phyloP scores from a whole-genome alignment of 108 stramenopile genomes.

The Thalassiosira profunda region DNA sequence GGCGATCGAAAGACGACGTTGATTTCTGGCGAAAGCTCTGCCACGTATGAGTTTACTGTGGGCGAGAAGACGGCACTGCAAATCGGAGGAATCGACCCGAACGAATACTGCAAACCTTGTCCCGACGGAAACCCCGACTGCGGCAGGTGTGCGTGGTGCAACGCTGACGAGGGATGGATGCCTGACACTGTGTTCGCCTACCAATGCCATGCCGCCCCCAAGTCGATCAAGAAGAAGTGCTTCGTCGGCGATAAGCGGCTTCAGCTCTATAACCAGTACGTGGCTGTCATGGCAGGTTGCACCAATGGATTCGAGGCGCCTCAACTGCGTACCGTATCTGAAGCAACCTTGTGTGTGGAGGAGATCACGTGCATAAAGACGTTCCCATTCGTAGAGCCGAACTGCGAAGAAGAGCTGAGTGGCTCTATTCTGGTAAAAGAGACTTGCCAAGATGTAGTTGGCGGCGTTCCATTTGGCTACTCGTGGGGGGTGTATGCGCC shows the following conservation, averaged over 20 bases:
- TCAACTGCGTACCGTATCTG: slow-evolving; percentile 8
- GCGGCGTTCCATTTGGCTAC: slow-evolving; percentile 25
- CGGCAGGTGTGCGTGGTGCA: slow-evolving; percentile 33
- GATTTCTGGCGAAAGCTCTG: slow-evolving; percentile 11
- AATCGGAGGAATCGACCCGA: slow-evolving; percentile 16
- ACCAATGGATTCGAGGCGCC: slow-evolving; percentile 21
- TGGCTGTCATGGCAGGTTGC: slow-evolving; percentile 21
- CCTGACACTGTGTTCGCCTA: slow-evolving; percentile 20
- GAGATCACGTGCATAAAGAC: slow-evolving; percentile 23
- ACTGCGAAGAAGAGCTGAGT: slow-evolving; percentile 15
- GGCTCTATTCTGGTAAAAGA: slow-evolving; percentile 20
- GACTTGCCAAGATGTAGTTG: slow-evolving; percentile 24
- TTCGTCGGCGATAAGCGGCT: slow-evolving; percentile 27
- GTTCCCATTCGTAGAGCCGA: slow-evolving; percentile 11
- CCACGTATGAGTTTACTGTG: slow-evolving; percentile 3
- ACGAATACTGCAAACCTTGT: slow-evolving; percentile 30
- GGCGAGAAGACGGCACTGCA: not conserved
- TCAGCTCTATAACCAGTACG: slow-evolving; percentile 26
- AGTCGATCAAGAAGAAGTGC: slow-evolving; percentile 19
- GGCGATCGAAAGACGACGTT: slow-evolving; percentile 20
- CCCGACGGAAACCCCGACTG: slow-evolving; percentile 20
- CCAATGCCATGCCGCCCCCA: slow-evolving; percentile 21
- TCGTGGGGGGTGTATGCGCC: slow-evolving; percentile 15
- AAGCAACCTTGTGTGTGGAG: slow-evolving; percentile 6
- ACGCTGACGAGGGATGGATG: slow-evolving; percentile 21